phyloP scores from a whole-genome alignment of 169 alveolate species.

The Neospora caninum region DNA sequence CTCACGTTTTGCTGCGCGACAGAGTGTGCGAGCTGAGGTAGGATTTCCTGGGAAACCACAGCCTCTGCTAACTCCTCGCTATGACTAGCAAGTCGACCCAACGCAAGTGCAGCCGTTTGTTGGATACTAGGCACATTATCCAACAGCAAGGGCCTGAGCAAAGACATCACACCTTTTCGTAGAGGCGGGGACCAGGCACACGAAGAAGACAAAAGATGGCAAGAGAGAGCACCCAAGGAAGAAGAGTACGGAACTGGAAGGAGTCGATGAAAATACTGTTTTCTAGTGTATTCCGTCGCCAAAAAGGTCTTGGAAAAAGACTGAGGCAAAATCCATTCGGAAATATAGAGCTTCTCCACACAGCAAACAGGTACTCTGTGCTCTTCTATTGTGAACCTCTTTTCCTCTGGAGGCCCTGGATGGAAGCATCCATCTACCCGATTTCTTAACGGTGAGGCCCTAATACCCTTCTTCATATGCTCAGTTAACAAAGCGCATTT shows the following conservation, averaged over 20 bases:
- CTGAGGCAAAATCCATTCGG: too few species aligned
- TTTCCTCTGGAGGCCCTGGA: neutral
- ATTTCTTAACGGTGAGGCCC: neutral
- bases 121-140: slow-evolving; percentile 92
- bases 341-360: too few species aligned
- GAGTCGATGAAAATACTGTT: too few species aligned
- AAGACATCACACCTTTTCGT: slow-evolving; percentile 86
- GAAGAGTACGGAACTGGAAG: neutral
- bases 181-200: neutral
- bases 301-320: too few species aligned
- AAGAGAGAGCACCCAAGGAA: too few species aligned
- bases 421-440: neutral
- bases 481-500: too few species aligned
- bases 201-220: neutral
- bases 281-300: too few species aligned
- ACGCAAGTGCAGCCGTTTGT: slow-evolving; percentile 94
- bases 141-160: slow-evolving; percentile 89
- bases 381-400: too few species aligned
- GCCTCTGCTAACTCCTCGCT: slow-evolving; percentile 93
- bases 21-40: slow-evolving; percentile 91
- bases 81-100: slow-evolving; percentile 94
- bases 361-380: too few species aligned
- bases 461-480: too few species aligned
- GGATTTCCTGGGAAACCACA: slow-evolving; percentile 91
- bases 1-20: slow-evolving; percentile 87